A percentile compares a stretch with the other conserved stretches of the same genome.
These are phyloP conservation scores for Russula sp. DNA, from an alignment of 768 basidiomycete genomes.

Conservation along the genomic window DNA sequence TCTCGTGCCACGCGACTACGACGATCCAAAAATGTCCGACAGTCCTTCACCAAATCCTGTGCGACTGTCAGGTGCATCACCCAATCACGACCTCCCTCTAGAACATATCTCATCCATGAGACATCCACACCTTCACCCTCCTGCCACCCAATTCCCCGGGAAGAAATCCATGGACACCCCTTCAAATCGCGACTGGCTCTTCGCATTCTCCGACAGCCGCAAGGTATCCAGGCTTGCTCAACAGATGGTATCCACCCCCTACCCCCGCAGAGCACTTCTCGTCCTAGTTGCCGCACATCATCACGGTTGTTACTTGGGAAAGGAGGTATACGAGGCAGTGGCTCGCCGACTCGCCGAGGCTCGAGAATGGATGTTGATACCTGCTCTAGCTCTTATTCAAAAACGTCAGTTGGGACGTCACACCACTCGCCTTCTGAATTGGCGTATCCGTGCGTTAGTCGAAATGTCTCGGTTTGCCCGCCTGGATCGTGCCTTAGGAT, in stretches of 20 bases:
- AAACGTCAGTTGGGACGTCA: slow-evolving; percentile 41
- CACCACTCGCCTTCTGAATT: slow-evolving; percentile 57
- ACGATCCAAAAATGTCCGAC: background rate
- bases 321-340: slow-evolving; percentile 52
- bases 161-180: background rate
- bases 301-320: slow-evolving; percentile 43
- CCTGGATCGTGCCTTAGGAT: slow-evolving; percentile 40
- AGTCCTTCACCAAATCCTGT: background rate
- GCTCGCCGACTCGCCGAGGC: slow-evolving; percentile 41
- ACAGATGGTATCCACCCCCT: slow-evolving; percentile 1
- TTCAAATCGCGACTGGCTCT: background rate
- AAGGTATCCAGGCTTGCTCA: slow-evolving; percentile 14
- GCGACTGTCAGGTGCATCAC: background rate
- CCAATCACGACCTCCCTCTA: background rate
- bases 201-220: slow-evolving; percentile 16
- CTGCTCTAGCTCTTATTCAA: slow-evolving; percentile 42
- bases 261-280: slow-evolving; percentile 37
- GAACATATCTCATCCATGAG: background rate
- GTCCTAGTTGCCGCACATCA: slow-evolving; percentile 42
- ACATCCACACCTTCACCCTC: background rate
- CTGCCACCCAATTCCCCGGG: background rate
- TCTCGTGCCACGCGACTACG: background rate
- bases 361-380: slow-evolving; percentile 45
- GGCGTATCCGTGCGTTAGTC: slow-evolving; percentile 55
- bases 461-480: slow-evolving; percentile 40